These are phyloP conservation scores for Penicillium capsulatum DNA, from an alignment of 2,329 filamentous ascomycete genomes.

Conservation along the genomic window DNA sequence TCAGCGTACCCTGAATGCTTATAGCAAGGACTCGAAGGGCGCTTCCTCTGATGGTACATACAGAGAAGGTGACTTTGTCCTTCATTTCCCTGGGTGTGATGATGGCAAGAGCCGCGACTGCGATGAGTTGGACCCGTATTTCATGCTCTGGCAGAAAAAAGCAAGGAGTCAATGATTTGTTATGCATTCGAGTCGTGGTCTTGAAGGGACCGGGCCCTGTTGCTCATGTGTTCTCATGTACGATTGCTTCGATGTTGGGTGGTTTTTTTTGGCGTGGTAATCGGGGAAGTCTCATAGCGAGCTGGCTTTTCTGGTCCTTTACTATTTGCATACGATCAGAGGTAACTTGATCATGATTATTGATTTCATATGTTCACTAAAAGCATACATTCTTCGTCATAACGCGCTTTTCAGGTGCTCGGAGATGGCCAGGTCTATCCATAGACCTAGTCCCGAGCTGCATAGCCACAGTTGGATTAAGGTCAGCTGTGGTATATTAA, in stretches of 20 bases:
- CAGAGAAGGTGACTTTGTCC: conserved; percentile 77
- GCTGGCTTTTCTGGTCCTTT: conserved; percentile 6
- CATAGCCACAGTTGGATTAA: too few relatives aligned
- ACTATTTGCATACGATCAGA: conserved; percentile 11
- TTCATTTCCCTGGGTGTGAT: conserved; percentile 72
- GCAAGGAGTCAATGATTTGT: conserved; percentile 17
- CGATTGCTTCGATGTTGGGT: conserved; percentile 1
- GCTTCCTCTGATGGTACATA: conserved; percentile 58
- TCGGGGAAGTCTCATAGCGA: conserved; percentile 8
- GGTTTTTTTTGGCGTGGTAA: conserved; percentile 9
- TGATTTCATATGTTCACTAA: conserved; percentile 15
- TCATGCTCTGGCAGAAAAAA: conserved; percentile 40
- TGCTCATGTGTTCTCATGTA: too few relatives aligned
- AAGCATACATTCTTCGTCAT: conserved; percentile 7
- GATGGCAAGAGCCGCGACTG: conserved; percentile 55
- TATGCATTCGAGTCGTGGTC: conserved; percentile 1
- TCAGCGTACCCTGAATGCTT: conserved; percentile 77
- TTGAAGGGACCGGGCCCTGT: too few relatives aligned
- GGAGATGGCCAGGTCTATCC: too few relatives aligned
- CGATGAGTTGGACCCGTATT: conserved; percentile 62
- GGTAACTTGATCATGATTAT: conserved; percentile 15
- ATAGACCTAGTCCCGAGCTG: too few relatives aligned
- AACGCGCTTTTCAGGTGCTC: background rate
- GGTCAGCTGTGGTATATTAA: too few relatives aligned
- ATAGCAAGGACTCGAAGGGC: conserved; percentile 50